A percentile compares a stretch with the other conserved stretches of the same genome.
These are phyloP conservation scores for Fonsecaea nubica DNA, from an alignment of 2,329 filamentous ascomycete species.

Conservation along the genomic window DNA sequence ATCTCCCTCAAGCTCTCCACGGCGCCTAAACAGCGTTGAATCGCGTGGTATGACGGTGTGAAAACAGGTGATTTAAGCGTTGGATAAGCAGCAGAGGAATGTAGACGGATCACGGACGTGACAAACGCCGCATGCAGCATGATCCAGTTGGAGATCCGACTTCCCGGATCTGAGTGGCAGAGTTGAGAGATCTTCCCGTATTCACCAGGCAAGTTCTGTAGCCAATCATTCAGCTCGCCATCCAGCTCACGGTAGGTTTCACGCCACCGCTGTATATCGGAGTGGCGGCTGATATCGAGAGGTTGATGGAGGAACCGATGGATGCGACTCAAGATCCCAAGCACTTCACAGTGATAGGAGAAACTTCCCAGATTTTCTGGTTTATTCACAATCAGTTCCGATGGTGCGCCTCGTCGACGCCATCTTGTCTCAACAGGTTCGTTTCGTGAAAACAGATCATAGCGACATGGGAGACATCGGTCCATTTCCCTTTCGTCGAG, in stretches of 20 bases:
- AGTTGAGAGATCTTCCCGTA: slow-evolving; percentile 83
- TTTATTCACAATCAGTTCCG: slow-evolving; percentile 52
- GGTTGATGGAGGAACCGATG: slow-evolving; percentile 88
- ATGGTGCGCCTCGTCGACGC: slow-evolving; percentile 61
- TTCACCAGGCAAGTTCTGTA: slow-evolving; percentile 79
- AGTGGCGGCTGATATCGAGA: slow-evolving; percentile 81
- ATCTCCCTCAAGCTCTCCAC: slow-evolving; percentile 83
- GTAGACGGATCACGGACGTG: slow-evolving; percentile 86
- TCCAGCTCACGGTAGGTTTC: slow-evolving; percentile 84
- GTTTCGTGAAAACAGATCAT: slow-evolving; percentile 84
- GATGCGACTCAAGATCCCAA: slow-evolving; percentile 84
- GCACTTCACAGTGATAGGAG: slow-evolving; percentile 89
- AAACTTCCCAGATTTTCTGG: slow-evolving; percentile 86
- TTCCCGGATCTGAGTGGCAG: slow-evolving; percentile 64
- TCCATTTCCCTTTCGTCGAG: slow-evolving; percentile 89
- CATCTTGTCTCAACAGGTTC: slow-evolving; percentile 82
- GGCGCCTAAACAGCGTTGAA: slow-evolving; percentile 79
- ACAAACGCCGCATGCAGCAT: slow-evolving; percentile 92
- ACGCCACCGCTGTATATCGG: slow-evolving; percentile 90
- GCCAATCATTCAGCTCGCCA: slow-evolving; percentile 79
- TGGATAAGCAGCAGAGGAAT: slow-evolving; percentile 91
- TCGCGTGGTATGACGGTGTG: slow-evolving; percentile 81
- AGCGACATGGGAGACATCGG: slow-evolving; percentile 81
- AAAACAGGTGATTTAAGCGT: slow-evolving; percentile 88
- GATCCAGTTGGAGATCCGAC: slow-evolving; percentile 68